Evolutionary conservation across 2,329 filamentous ascomycete genomes (phyloP), one percentile per base, ranked within the genome.

Genomic region (Fusarium pininemorale): DNA sequence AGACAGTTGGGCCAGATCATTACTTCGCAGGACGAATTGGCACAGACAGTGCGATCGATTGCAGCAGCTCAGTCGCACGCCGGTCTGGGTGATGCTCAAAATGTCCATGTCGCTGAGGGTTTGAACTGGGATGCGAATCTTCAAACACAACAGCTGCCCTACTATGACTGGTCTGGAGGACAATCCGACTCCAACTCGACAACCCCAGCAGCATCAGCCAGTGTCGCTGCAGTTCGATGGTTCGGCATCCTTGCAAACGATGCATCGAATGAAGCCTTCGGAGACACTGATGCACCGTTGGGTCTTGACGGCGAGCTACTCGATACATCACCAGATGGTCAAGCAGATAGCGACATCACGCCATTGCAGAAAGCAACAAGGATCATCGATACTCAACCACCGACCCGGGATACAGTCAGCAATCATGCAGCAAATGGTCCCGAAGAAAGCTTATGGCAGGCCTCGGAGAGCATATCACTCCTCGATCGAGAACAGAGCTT

Each of bases 221-320:
- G 75, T 12, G 71, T 72, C 26, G 77, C 77, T 16, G 75, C 77
- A 10, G 70, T 73, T 16, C 75, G 76, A 42, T 79, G 77, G 77
- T 77, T 79, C 13, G 77, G 69, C 4, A 73, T 79, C 5, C 39
- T 79, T 7, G 65, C 77, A 7, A 76, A 65, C 26, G 74, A 77
- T 58, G 74, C 70, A 4, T 50, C 62, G 0, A 55, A 28, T 1
- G 72, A 75, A 24, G 54, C 58, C 6, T 41, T 62, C 0, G 24
- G 38, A 0, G 58, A 73, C 15, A 22, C 30, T 6, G 63, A 75
- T 42, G 22, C 47, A 1, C 22, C 64, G 2, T 3, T 50, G 5
- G 66, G 59, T 1, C 45, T 66, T 0, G 66, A 75, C 12, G 72
- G 61, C 0, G 66, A 63, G 2, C 51, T 75, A 12, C 66, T 75